Evolutionary conservation across 2,329 filamentous ascomycete species (phyloP).

Genomic region (Paracamarosporium sp.): DNA sequence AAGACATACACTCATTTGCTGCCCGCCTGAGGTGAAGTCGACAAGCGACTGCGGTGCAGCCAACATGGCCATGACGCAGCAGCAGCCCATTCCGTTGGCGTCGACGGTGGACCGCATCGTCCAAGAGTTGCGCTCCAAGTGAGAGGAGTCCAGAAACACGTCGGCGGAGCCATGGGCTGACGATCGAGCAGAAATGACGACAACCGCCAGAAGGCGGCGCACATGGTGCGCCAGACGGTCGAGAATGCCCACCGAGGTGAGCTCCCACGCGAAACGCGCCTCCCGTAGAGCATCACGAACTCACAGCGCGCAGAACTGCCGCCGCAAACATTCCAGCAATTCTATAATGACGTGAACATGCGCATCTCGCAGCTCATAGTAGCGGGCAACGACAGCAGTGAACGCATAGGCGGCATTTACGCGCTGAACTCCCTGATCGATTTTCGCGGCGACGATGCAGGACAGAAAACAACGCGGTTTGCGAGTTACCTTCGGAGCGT

Average conservation of each 20-base stretch:
- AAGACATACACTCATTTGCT: slow-evolving; percentile 26
- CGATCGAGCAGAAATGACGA: slow-evolving; percentile 51
- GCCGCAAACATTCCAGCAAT: slow-evolving; percentile 77
- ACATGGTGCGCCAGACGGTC: slow-evolving; percentile 51
- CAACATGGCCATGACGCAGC: slow-evolving; percentile 40
- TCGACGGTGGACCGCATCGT: slow-evolving; percentile 61
- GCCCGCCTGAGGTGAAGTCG: slow-evolving; percentile 9
- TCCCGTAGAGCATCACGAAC: slow-evolving; percentile 19
- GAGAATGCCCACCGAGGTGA: slow-evolving; percentile 55
- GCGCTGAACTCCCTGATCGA: slow-evolving; percentile 93
- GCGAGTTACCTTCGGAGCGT: slow-evolving; percentile 88
- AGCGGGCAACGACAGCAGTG: slow-evolving; percentile 83
- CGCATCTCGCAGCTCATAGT: slow-evolving; percentile 77
- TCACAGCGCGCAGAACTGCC: slow-evolving; percentile 68
- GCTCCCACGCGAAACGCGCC: slow-evolving; percentile 19
- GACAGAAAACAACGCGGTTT: slow-evolving; percentile 92
- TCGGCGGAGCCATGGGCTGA: slow-evolving; percentile 17
- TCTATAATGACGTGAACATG: slow-evolving; percentile 71
- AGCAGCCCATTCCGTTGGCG: slow-evolving; percentile 39
- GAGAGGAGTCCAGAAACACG: slow-evolving; percentile 22
- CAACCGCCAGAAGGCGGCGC: slow-evolving; percentile 51
- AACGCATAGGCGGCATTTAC: slow-evolving; percentile 89
- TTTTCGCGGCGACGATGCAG: slow-evolving; percentile 93
- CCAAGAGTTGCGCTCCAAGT: slow-evolving; percentile 64
- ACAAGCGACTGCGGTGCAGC: slow-evolving; percentile 44